Conservation (phyloP, 2,329 filamentous ascomycete species). For the Bipolaris victoriae region DNA sequence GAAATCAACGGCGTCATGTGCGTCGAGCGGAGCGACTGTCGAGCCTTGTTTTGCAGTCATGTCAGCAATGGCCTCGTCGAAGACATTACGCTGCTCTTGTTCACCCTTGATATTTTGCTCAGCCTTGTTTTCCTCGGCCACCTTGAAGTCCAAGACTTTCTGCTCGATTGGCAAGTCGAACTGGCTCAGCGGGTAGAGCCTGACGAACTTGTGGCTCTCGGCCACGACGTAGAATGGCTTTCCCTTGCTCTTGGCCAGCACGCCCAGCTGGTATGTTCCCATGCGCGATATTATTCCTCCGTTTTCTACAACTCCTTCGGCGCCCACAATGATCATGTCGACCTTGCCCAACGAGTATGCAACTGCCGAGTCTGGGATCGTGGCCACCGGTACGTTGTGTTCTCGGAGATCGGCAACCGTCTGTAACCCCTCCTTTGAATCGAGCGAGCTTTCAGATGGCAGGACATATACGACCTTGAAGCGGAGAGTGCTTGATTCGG, state of each 20-base stretch:
- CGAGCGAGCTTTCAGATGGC: slow-evolving; percentile 39
- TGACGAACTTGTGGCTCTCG: slow-evolving; percentile 96
- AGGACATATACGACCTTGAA: slow-evolving; percentile 82
- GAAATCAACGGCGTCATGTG: slow-evolving; percentile 69
- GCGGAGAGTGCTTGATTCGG: slow-evolving; percentile 67
- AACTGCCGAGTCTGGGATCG: slow-evolving; percentile 75
- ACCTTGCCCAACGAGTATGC: slow-evolving; percentile 81
- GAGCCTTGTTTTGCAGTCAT: slow-evolving; percentile 31
- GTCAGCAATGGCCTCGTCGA: slow-evolving; percentile 50
- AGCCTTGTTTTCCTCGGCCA: slow-evolving; percentile 50
- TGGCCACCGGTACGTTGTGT: slow-evolving; percentile 81
- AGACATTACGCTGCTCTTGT: slow-evolving; percentile 49
- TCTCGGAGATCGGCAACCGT: slow-evolving; percentile 74
- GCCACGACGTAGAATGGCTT: slow-evolving; percentile 89
- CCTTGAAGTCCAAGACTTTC: slow-evolving; percentile 74
- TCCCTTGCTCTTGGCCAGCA: slow-evolving; percentile 74
- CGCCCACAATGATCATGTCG: slow-evolving; percentile 69
- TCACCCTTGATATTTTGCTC: slow-evolving; percentile 14
- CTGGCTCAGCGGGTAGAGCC: slow-evolving; percentile 82
- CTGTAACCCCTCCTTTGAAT: slow-evolving; percentile 66
- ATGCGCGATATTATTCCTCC: slow-evolving; percentile 90
- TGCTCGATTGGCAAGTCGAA: slow-evolving; percentile 82
- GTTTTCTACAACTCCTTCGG: slow-evolving; percentile 90
- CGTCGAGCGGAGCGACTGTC: slow-evolving; percentile 30
- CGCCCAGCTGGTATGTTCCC: slow-evolving; percentile 84